phyloP scores from a whole-genome alignment of 1,284 basidiomycete species.

The Puccinia coronata region DNA sequence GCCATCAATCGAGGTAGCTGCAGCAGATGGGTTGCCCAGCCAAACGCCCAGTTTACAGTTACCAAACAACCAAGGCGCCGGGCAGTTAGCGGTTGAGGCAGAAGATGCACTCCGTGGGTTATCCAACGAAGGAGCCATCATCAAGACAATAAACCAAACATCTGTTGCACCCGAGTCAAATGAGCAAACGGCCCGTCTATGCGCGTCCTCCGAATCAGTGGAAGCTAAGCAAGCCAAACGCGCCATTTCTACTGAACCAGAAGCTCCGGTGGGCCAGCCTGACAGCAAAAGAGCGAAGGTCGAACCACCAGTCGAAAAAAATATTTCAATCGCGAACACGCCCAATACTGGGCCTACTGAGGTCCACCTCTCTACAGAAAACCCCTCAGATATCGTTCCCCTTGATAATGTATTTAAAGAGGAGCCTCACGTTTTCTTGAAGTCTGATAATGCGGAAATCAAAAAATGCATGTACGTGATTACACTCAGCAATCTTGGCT shows the following conservation, averaged over 20 bases:
- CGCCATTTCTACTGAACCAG: not conserved
- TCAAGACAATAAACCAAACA: not conserved
- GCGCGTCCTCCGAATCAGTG: not conserved
- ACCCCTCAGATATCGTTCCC: not conserved
- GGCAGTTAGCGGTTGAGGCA: no score
- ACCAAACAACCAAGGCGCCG: no score
- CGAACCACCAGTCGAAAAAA: not conserved
- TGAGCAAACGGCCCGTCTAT: not conserved
- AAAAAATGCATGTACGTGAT: slow-evolving; percentile 68
- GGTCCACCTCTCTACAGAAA: not conserved
- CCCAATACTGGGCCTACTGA: not conserved
- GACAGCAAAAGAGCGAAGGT: slow-evolving; percentile 4
- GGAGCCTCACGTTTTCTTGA: slow-evolving; percentile 81
- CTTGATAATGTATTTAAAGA: slow-evolving; percentile 67
- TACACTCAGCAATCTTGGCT: not conserved
- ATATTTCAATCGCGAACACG: not conserved
- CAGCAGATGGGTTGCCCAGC: no score
- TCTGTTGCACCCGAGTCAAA: not conserved
- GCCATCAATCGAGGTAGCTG: no score
- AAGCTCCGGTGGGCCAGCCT: not conserved
- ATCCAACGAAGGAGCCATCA: not conserved
- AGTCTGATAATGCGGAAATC: slow-evolving; percentile 71
- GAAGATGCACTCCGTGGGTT: not conserved
- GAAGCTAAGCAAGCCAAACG: slow-evolving; percentile 2
- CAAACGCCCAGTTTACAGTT: no score